Evolutionary conservation across 352 stramenopile species (phyloP).

Genomic region (Phytopythium oedochilum): DNA sequence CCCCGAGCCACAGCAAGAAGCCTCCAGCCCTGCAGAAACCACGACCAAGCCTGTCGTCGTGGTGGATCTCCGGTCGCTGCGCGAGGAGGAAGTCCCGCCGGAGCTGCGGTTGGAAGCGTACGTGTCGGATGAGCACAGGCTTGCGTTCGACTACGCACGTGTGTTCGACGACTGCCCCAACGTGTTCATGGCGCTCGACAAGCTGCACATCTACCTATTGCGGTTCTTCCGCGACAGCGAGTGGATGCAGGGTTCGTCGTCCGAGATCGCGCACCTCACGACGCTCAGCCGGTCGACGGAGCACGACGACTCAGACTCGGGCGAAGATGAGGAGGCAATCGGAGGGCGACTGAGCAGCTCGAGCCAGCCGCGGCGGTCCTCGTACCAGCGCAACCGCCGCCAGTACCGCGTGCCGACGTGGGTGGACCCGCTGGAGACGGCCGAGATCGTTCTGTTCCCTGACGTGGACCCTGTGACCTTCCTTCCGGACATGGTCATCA

Average conservation of each 20-base stretch:
- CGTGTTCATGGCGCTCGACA: slow-evolving; percentile 57
- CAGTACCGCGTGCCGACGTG: slow-evolving; percentile 36
- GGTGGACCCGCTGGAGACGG: slow-evolving; percentile 36
- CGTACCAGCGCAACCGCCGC: slow-evolving; percentile 16
- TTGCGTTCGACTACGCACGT: slow-evolving; percentile 40
- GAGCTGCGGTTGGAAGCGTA: slow-evolving; percentile 43
- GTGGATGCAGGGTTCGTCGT: slow-evolving; percentile 24
- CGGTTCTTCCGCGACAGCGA: slow-evolving; percentile 39
- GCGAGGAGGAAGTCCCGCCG: slow-evolving; percentile 20
- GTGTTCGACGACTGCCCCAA: slow-evolving; percentile 55
- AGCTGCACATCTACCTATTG: slow-evolving; percentile 50
- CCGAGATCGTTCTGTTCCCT: slow-evolving; percentile 50
- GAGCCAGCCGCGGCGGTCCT: slow-evolving; percentile 17
- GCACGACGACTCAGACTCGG: slow-evolving; percentile 32
- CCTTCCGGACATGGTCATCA: slow-evolving; percentile 51
- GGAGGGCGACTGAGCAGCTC: slow-evolving; percentile 6
- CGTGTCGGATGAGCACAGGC: slow-evolving; percentile 34
- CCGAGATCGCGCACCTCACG: slow-evolving; percentile 30
- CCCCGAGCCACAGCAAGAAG: not conserved
- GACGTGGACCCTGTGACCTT: slow-evolving; percentile 48
- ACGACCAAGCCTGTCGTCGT: slow-evolving; percentile 11
- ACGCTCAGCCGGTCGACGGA: slow-evolving; percentile 29
- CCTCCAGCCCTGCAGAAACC: not conserved
- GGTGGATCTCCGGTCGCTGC: slow-evolving; percentile 24
- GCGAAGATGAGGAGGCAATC: slow-evolving; percentile 24